phyloP scores from a whole-genome alignment of 805 yeast genomes.

The Saccharomycopsis sp. region DNA sequence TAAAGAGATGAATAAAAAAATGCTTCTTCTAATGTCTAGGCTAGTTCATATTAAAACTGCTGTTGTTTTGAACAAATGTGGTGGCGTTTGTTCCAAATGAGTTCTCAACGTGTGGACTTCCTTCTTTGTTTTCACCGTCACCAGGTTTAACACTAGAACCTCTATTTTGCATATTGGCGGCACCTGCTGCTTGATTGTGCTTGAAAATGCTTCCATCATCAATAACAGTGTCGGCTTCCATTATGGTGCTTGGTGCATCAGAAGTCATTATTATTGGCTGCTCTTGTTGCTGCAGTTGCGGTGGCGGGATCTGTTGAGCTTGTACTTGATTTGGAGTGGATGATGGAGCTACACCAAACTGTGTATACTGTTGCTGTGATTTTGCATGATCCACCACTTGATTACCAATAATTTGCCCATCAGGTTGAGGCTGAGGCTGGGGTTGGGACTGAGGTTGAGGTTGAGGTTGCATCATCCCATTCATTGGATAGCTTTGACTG shows the following conservation, averaged over 20 bases:
- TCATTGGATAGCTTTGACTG: not conserved
- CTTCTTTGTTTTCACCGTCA: not conserved
- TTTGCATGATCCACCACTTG: too few relatives aligned
- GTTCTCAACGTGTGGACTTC: too few relatives aligned
- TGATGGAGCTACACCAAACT: too few relatives aligned
- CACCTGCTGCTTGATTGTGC: not conserved
- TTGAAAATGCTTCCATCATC: slow-evolving; percentile 2
- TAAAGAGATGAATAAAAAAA: not conserved
- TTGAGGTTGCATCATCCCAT: too few relatives aligned
- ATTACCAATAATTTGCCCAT: too few relatives aligned
- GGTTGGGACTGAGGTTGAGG: too few relatives aligned
- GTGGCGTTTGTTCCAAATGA: slow-evolving; percentile 15
- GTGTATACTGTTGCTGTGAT: too few relatives aligned
- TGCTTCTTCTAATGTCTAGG: not conserved
- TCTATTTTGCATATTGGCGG: not conserved
- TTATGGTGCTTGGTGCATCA: slow-evolving; percentile 3
- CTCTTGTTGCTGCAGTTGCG: too few relatives aligned
- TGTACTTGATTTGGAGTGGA: too few relatives aligned
- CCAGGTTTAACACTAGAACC: not conserved
- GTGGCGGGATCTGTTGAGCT: too few relatives aligned
- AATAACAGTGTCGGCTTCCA: slow-evolving; percentile 2
- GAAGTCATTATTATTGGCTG: too few relatives aligned
- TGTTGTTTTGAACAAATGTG: slow-evolving; percentile 16
- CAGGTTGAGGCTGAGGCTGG: too few relatives aligned
- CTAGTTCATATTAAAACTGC: slow-evolving; percentile 14